Evolutionary conservation across 257 asterid species (phyloP), one percentile per base, ranked within the genome.

Genomic region (Ocimum tenuiflorum): DNA sequence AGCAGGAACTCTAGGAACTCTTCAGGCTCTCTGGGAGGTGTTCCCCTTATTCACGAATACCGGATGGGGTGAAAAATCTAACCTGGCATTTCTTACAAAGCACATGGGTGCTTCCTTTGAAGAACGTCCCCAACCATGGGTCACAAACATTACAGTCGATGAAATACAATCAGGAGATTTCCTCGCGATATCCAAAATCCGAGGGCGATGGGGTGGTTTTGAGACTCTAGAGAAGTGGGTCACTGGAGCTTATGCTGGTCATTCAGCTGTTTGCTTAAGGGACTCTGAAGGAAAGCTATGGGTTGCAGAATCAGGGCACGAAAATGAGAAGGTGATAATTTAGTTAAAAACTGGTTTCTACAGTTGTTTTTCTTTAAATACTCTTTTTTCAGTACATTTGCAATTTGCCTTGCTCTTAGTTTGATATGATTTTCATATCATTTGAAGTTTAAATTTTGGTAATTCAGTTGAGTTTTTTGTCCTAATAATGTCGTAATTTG

Each of bases 191-290:
- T 91, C 98, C 29, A 91, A 91, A 73, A 82, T 91, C 39, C 81
- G 86, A 63, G 98, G 98, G 43, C 79, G 87, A 39, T 88, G 95
- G 95, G 98, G 98, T 48, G 98, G 85, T 45, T 86, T 91, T 58
- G 95, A 91, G 88, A 85, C 98, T 19, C 60, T 87, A 3, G 98
- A 91, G 79, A 91, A 89, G 78, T 89, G 96, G 95, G 91, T 86
- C 48, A 89, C 87, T 1, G 95, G 96, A 9, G 66, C 96, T 62
- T 89, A 86, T 82, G 96, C 92, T 20, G 95, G 98, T 52, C 96
- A 91, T 53, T 59, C 89, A 3, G 95, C 95, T 68, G 95, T 89
- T 62, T 91, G 92, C 77, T 77, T 89, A 67, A 81, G 89, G 79
- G 98, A 91, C 58, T 64, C 88, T 1, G 78, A 83, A 48, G 96